phyloP scores from a whole-genome alignment of 2,329 filamentous ascomycete species.

The Colletotrichum zoysiae region DNA sequence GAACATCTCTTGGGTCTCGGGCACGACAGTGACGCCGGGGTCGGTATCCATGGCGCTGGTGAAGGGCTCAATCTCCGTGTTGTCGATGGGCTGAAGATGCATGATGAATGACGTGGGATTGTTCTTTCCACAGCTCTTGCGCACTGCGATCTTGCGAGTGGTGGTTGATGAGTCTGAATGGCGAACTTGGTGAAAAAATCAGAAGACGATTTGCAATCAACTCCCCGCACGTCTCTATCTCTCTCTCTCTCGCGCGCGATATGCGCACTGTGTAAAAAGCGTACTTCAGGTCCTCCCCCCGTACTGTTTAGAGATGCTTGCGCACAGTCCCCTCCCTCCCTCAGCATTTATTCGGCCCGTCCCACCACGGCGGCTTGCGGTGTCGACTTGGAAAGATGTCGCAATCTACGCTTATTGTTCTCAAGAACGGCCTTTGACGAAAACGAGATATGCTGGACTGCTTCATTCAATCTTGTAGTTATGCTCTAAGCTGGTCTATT shows the following conservation, averaged over 20 bases:
- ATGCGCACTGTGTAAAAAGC: constrained; percentile 1
- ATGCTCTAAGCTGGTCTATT: not conserved
- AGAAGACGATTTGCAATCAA: constrained; percentile 35
- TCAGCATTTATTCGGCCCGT: not conserved
- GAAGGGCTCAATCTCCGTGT: constrained; percentile 42
- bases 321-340: not conserved
- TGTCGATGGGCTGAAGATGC: constrained; percentile 43
- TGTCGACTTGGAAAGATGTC: not conserved
- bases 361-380: not conserved
- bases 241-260: not conserved
- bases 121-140: not conserved
- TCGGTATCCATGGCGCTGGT: constrained; percentile 38
- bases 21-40: constrained; percentile 11
- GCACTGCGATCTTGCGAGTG: not conserved
- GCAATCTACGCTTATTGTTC: not conserved
- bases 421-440: not conserved
- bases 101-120: constrained; percentile 11
- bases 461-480: not conserved
- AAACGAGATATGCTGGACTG: not conserved
- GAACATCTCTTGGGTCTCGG: constrained; percentile 36
- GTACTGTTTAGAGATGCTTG: not conserved
- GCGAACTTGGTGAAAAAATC: constrained; percentile 24
- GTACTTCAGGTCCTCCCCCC: accelerated
- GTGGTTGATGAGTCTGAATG: constrained; percentile 3
- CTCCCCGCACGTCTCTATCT: constrained; percentile 13